Conservation (phyloP, 1,284 basidiomycete genomes). For the Ganoderma leucocontextum region DNA sequence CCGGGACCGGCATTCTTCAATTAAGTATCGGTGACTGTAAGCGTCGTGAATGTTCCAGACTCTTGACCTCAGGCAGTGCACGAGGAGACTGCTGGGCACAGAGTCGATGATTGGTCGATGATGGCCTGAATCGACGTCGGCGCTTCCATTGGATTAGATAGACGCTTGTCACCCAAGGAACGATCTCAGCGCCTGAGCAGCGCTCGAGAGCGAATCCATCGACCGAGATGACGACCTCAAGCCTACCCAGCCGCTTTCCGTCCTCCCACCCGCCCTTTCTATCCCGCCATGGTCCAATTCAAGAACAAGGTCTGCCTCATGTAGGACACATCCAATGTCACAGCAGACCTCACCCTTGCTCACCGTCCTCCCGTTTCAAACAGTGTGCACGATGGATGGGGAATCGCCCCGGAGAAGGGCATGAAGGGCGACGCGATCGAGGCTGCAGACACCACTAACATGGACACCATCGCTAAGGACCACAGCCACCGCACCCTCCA, state of each 20-base stretch:
- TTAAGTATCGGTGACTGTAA: background rate
- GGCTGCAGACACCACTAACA: conserved; percentile 83
- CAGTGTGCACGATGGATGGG: conserved; percentile 96
- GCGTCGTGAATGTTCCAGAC: background rate
- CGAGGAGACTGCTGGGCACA: background rate
- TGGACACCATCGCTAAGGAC: conserved; percentile 86
- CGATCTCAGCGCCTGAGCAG: background rate
- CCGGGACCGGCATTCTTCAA: background rate
- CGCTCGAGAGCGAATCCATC: background rate
- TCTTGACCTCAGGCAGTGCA: background rate
- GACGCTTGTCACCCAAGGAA: background rate
- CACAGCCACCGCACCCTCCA: conserved; percentile 77
- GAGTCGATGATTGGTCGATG: no score
- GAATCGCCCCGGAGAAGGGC: conserved; percentile 70
- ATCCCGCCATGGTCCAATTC: conserved; percentile 53
- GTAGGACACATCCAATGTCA: conserved; percentile 51
- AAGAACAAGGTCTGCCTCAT: conserved; percentile 93
- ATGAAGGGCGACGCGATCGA: conserved; percentile 89
- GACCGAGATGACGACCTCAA: background rate
- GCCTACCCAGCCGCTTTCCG: background rate
- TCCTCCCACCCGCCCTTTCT: conserved; percentile 1
- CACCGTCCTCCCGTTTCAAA: background rate
- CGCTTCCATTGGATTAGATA: conserved; percentile 6
- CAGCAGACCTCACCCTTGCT: background rate
- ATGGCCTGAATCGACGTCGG: background rate